Base-by-base conservation (phyloP, 2,329 filamentous ascomycete species). In the Diaporthe sp. region DNA sequence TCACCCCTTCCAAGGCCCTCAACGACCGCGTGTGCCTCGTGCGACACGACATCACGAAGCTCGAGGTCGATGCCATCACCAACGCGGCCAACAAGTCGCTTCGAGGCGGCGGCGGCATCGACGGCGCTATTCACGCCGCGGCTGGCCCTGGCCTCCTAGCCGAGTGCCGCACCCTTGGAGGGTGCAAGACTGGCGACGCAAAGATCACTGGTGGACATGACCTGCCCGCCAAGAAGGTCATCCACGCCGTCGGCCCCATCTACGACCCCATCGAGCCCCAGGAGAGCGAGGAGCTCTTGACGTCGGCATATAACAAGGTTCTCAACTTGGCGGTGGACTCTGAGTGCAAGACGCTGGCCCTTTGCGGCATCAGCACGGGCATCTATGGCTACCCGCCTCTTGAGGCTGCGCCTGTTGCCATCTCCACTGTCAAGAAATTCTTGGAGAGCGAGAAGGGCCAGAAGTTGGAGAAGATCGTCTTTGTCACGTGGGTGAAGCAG, bases 241-340 rank as follows among this genome's bases (percentile, higher is more conserved):
- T 98, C 73, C 97, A 98, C 83, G 92, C 97, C 25, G 96, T 98
- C 4, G 97, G 97, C 0, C 97, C 97, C 0, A 85, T 97, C 42
- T 98, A 96, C 84, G 79, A 85, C 71, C 79, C 80, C 0, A 80
- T 83, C 4, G 82, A 87, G 25, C 81, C 82, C 17, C 79, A 86
- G 28, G 83, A 81, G 15, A 86, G 87, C 72, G 82, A 89, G 85
- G 75, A 84, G 81, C 78, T 93, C 58, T 85, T 93, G 34, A 82
- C 82, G 22, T 84, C 85, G 68, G 92, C 95, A 85, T 99, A 99
- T 82, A 87, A 86, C 10, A 90, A 86, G 57, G 93, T 92, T 79
- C 84, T 98, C 75, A 86, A 93, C 80, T 82, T 97, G n/a, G 95
- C 95, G 0, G 92, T 91, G 0, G 84, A 91, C 71, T 88, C 93